Base-by-base conservation (phyloP, 1,284 basidiomycete genomes). In the Melampsora americana region DNA sequence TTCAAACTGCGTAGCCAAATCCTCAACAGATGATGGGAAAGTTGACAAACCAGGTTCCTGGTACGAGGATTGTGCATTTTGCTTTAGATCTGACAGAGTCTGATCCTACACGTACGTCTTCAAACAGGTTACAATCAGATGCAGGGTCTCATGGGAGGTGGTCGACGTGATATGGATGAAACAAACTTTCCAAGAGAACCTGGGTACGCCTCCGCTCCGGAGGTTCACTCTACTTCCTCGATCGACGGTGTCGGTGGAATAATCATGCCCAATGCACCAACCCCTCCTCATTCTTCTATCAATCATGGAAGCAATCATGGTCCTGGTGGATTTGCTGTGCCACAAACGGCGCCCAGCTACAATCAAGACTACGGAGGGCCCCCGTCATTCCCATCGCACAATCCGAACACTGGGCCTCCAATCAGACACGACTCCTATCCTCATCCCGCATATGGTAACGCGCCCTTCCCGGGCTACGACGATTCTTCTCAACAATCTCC, bases 21-120 rank as follows among this genome's bases (percentile, higher is more conserved):
- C 46, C 73, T n/a, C 59, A 59, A 59, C 66, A 65, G 7, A 59
- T 75, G 26, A 75, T 75, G 73, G 73, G 73, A 14, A 75, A 75
- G n/a, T 26, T 75, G 18, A 46, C 73, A 0, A 62, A 42, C 48
- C 73, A 75, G 42, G 67, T 75, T 11, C 73, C 73, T 7, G 73
- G 73, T 75, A 68, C 30, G 59, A 56, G 30, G n/a, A 28, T 66
- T 44, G 23, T 14, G 26, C 30, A 28, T 30, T 35, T 5, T 16
- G 7, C 7, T 7, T n/a, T 6, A n/a, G 26, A 35, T 20, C 39
- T 72, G 44, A 32, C 23, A 64, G 5, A 68, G 50, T 16, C 6
- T 9, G 20, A 44, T 66, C 5, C 28, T n/a, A 11, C 1, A 18
- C 18, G 23, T 60, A n/a, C 14, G 26, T 48, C 61, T 61, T 7